A percentile compares a stretch with the other conserved stretches of the same genome.
These are phyloP conservation scores for Microcyclospora pomicola DNA, from an alignment of 2,329 filamentous ascomycete genomes.

Conservation along the genomic window DNA sequence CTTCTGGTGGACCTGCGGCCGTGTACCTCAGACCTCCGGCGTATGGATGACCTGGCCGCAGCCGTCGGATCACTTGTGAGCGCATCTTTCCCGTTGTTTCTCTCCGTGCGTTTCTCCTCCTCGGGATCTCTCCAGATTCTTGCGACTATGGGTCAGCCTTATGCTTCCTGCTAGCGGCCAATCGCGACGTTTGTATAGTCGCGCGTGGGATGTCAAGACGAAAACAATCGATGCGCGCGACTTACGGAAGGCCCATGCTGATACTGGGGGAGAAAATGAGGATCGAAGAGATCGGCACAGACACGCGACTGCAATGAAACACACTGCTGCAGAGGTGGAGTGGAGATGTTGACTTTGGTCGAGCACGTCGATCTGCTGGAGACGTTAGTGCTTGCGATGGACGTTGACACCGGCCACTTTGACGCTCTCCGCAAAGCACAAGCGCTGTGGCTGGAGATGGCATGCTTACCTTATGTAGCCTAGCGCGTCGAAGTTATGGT, in stretches of 20 bases:
- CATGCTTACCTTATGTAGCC: too few species aligned
- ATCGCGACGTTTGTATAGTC: neutral
- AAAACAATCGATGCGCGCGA: constrained; percentile 8
- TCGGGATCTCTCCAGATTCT: constrained; percentile 42
- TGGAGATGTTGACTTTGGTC: neutral
- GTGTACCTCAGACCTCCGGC: constrained; percentile 28
- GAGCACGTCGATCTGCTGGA: neutral
- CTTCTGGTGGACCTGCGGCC: constrained; percentile 14
- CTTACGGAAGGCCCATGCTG: constrained; percentile 38
- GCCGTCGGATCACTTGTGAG: constrained; percentile 40
- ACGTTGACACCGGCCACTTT: too few species aligned
- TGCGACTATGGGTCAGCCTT: constrained; percentile 5
- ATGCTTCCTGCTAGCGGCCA: constrained; percentile 1
- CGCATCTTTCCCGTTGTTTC: constrained; percentile 26
- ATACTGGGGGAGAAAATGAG: neutral
- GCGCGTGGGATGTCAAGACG: constrained; percentile 1
- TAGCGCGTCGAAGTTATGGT: too few species aligned
- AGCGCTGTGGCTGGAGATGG: too few species aligned
- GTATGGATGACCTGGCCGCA: constrained; percentile 42
- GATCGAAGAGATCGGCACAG: neutral
- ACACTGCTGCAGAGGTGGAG: neutral
- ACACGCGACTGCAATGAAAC: neutral
- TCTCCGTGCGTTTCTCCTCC: constrained; percentile 24
- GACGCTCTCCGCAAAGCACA: too few species aligned
- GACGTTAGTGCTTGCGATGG: too few species aligned